These are phyloP conservation scores for Epichloe scottii DNA, from an alignment of 2,329 filamentous ascomycete species.

Conservation along the genomic window DNA sequence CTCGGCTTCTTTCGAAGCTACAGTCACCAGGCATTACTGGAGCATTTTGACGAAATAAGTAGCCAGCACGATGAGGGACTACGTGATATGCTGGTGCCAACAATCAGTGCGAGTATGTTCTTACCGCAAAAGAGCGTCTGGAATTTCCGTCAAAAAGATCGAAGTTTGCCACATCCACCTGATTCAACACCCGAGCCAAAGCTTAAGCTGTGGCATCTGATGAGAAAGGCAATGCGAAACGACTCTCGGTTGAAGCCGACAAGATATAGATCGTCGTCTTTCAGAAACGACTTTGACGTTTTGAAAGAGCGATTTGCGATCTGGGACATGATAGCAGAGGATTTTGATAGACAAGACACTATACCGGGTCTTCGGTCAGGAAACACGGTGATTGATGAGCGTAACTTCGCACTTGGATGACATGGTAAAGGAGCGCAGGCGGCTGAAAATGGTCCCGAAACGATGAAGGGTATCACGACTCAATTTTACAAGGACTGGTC, in stretches of 20 bases:
- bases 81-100: constrained; percentile 37
- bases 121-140: constrained; percentile 36
- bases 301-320: constrained; percentile 19
- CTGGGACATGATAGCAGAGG: constrained; percentile 26
- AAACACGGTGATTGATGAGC: constrained; percentile 26
- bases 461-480: not conserved
- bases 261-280: not conserved
- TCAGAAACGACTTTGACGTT: constrained; percentile 6
- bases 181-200: constrained; percentile 15
- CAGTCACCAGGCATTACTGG: constrained; percentile 34
- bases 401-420: constrained; percentile 18
- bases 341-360: constrained; percentile 24
- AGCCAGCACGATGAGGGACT: constrained; percentile 35
- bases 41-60: constrained; percentile 34
- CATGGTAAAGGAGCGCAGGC: not conserved
- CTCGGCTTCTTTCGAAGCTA: constrained; percentile 36
- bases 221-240: constrained; percentile 8
- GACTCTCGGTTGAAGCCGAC: constrained; percentile 7
- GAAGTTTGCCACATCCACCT: constrained; percentile 11
- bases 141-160: constrained; percentile 31
- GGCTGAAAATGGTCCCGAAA: not conserved
- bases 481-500: constrained; percentile 5
- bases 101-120: constrained; percentile 42
- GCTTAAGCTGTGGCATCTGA: constrained; percentile 7
- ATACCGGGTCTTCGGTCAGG: constrained; percentile 23